Evolutionary conservation across 2,329 filamentous ascomycete species (phyloP), one percentile per base, ranked within the genome.

Genomic region (Nannizziopsis barbatae): DNA sequence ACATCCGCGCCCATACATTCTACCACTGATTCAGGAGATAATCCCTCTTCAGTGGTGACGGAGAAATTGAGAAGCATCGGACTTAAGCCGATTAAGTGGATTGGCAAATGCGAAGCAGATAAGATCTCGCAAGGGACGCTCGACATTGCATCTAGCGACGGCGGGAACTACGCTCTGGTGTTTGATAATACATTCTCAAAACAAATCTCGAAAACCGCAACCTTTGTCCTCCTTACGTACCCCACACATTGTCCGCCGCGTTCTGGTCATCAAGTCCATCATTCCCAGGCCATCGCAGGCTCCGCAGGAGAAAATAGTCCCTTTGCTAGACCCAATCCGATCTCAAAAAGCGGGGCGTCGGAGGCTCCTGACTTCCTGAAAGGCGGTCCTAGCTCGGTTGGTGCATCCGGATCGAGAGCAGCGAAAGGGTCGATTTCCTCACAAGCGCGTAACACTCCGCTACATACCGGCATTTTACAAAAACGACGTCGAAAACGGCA

Each of bases 161-260:
- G 82, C 18, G 92, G 92, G 61, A 95, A 95, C 79, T 98, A 94
- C 63, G 92, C 89, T 49, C 73, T 98, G 52, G 87, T 96, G 30
- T 95, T 98, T 62, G 92, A 98, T 76, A 98, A 98, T 62, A 98
- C 92, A 22, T 98, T 98, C 64, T 95, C 89, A 52, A 96, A 95
- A 70, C 86, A 83, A 65, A 83, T 85, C 37, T 92, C 89, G 46
- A 98, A 98, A 70, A 95, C 84, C 27, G 88, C 88, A 15, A 96
- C 90, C 6, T 86, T 98, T 60, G 89, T 95, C 32, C 79, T 98
- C 45, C 77, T 96, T 64, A 96, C 88, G 35, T 95, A 96, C 60
- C 89, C 90, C 8, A 89, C 87, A 32, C 84, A 82, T 56, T 77
- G 64, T 41, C 67, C 66, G 20, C 63, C 68, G 9, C 66, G 69